Evolutionary conservation across 768 basidiomycete species (phyloP).

Genomic region (Lactarius tabidus): DNA sequence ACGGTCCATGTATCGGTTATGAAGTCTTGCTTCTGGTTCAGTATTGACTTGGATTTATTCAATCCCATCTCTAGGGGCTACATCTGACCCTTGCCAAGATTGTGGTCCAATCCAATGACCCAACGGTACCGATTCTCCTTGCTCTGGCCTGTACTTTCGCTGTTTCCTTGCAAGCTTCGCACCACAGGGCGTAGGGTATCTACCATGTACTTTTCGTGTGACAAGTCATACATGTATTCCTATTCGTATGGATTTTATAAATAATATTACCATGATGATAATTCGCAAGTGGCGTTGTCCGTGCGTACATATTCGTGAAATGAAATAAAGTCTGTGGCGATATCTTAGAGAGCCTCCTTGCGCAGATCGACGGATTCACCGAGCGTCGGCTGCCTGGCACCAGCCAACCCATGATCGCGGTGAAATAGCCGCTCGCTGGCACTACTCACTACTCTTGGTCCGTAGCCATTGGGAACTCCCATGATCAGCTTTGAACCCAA

Average conservation of each 20-base stretch:
- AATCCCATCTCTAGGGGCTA: constrained; percentile 25
- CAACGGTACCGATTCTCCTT: constrained; percentile 20
- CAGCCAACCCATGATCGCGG: neutral
- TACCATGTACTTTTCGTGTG: constrained; percentile 24
- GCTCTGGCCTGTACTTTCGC: constrained; percentile 19
- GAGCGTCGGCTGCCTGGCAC: constrained; percentile 3
- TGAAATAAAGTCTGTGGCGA: neutral
- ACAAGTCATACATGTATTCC: constrained; percentile 26
- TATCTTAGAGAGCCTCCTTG: constrained; percentile 8
- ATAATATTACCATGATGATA: constrained; percentile 24
- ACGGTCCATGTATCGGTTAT: constrained; percentile 13
- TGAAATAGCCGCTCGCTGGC: constrained; percentile 15
- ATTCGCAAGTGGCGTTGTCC: constrained; percentile 8
- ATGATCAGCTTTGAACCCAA: constrained; percentile 49
- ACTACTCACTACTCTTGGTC: constrained; percentile 7
- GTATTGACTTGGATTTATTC: constrained; percentile 27
- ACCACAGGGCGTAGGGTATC: constrained; percentile 21
- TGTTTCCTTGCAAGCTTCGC: constrained; percentile 18
- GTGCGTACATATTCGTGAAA: neutral
- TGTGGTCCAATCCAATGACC: constrained; percentile 21
- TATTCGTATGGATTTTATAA: constrained; percentile 26
- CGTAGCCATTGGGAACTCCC: constrained; percentile 34
- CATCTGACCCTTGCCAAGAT: constrained; percentile 24
- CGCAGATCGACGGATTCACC: neutral
- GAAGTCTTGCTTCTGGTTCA: constrained; percentile 23